Base-by-base conservation (phyloP, 1,284 basidiomycete genomes). In the Cryptococcus floricola region DNA sequence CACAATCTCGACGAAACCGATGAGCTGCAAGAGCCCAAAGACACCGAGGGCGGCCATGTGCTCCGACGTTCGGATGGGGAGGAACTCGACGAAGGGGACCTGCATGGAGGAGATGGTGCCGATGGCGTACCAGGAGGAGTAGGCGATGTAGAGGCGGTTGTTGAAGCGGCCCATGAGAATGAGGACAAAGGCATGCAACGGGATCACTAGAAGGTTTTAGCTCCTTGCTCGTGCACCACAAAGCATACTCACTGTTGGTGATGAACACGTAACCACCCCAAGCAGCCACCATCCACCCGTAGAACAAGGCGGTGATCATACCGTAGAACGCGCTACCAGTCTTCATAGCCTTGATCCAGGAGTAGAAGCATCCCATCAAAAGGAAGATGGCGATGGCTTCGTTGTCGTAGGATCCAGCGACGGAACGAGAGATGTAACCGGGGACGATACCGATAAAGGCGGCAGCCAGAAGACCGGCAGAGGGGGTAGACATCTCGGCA, bases 241-340 rank as follows among this genome's bases (percentile, higher is more conserved):
- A 37, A 34, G 31, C 9, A 2, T 38, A 62, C 71, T 58, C 54
- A 75, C 73, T 98, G 83, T 99, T 99, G 56, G 96, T 99, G 78
- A 99, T 99, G 82, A 98, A 99, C 1, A 91, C 96, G 78, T 98
- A 99, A 64, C 96, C 96, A 81, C 96, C 96, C 96, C 96, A 99
- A 13, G 96, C 96, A 48, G 96, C 95, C 16, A 99, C 96, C 96
- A 99, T 99, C 83, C 98, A 99, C 66, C 97, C 98, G 81, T 99
- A 99, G 80, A 98, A 98, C 14, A 98, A 79, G 7, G 94, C 96
- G 23, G 94, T 87, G 47, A 89, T 74, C 19, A 90, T 90, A 39
- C 93, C 95, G 71, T 86, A 98, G 60, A 95, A 84, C 0, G 92
- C 92, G 58, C 90, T 94, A 41, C 96, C 96, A 47, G 85, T 84